Conservation (phyloP, 208 protist species). For the Naegleria gruberi region DNA sequence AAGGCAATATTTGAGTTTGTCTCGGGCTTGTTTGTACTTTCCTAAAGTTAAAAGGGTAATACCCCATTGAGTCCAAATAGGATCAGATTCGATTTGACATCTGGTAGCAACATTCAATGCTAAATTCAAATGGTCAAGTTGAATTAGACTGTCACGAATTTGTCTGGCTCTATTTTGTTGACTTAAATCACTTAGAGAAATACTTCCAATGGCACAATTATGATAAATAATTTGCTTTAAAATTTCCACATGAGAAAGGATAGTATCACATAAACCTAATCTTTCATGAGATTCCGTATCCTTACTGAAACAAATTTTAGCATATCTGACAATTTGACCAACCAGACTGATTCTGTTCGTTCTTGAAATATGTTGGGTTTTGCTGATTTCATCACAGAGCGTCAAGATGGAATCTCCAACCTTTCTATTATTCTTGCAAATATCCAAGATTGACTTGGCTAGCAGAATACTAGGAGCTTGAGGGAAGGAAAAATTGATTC, state of each 20-base stretch:
- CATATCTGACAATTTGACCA: not conserved
- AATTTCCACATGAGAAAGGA: not conserved
- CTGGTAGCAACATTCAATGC: slow-evolving; percentile 18
- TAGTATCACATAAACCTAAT: not conserved
- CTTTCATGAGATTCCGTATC: not conserved
- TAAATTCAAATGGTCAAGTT: slow-evolving; percentile 3
- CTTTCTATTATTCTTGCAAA: not conserved
- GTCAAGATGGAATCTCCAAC: not conserved
- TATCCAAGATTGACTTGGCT: not conserved
- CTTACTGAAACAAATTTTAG: not conserved
- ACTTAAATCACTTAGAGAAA: slow-evolving; percentile 15
- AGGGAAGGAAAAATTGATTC: not conserved
- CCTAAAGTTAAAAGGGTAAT: slow-evolving; percentile 15
- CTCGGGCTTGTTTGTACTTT: slow-evolving; percentile 16
- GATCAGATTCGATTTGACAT: not conserved
- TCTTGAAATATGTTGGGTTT: not conserved
- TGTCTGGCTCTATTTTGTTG: not conserved
- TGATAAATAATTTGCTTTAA: not conserved
- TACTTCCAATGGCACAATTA: not conserved
- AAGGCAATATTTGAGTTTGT: slow-evolving; percentile 24
- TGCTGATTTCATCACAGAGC: not conserved
- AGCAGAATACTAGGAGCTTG: not conserved
- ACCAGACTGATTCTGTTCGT: not conserved
- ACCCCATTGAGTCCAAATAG: slow-evolving; percentile 22
- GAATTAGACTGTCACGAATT: not conserved